These are phyloP conservation scores for Pythium sp. DNA, from an alignment of 352 stramenopile species.

Conservation along the genomic window DNA sequence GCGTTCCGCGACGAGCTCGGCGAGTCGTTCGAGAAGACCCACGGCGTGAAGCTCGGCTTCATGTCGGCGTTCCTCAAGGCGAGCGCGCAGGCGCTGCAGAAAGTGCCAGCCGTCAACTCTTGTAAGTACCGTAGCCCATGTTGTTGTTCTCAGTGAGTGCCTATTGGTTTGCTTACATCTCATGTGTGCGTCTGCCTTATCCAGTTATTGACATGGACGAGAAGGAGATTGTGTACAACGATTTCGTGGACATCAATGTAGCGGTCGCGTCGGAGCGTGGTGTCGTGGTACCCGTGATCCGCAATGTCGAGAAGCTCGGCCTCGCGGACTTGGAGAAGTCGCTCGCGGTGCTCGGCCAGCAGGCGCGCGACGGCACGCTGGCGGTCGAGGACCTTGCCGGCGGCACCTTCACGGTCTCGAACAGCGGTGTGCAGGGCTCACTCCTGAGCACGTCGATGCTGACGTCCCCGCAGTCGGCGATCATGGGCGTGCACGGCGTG, in stretches of 20 bases:
- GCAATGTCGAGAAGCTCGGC: constrained; percentile 96
- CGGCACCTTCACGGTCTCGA: constrained; percentile 98
- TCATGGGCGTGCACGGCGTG: constrained; percentile 98
- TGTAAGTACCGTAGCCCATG: constrained; percentile 49
- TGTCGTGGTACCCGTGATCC: constrained; percentile 97
- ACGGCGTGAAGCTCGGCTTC: constrained; percentile 98
- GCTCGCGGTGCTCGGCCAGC: constrained; percentile 88
- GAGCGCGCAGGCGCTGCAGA: constrained; percentile 88
- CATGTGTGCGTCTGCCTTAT: constrained; percentile 3
- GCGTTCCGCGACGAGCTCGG: constrained; percentile 90
- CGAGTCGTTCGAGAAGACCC: constrained; percentile 94
- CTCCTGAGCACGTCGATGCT: constrained; percentile 99
- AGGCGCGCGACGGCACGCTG: constrained; percentile 63
- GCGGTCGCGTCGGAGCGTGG: constrained; percentile 94
- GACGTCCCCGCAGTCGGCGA: constrained; percentile 96
- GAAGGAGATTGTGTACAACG: constrained; percentile 99
- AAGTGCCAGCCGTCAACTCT: constrained; percentile 96
- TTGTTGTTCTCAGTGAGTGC: too few species aligned
- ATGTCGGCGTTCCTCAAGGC: constrained; percentile 99
- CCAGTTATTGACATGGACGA: constrained; percentile 95
- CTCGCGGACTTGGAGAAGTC: constrained; percentile 96
- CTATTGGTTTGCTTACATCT: constrained; percentile 9
- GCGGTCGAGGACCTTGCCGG: constrained; percentile 94
- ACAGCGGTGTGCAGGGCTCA: constrained; percentile 96
- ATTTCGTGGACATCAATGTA: constrained; percentile 98